Base-by-base conservation (phyloP, 129 eudicot species). In the Apium graveolens region DNA sequence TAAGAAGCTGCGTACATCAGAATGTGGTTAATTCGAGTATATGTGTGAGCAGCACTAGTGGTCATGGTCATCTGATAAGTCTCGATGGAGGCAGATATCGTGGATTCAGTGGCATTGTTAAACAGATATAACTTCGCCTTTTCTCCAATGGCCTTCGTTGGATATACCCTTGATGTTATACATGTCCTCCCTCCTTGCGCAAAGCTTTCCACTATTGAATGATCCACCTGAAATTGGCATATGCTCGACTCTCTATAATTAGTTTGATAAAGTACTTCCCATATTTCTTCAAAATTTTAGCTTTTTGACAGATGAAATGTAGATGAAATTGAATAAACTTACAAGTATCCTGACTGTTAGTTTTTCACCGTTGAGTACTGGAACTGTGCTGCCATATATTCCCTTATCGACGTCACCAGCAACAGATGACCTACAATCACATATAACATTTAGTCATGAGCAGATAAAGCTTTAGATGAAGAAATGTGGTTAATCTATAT, bases 271-370 rank as follows among this genome's bases (percentile, higher is more conserved):
- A 63, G 34, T 13, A 68, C 21, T 32, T 26, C 17, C 14, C 35
- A 63, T 3, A 27, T 29, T 65, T 12, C 34, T 27, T 10, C 29
- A 34, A 8, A 27, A 31, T 32, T 68, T 34, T 68, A 32, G 24
- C n/a, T 31, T 17, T 34, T 13, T 31, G 20, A 16, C 7, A 69
- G 74, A 69, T 29, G 70, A 65, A 29, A 69, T 69, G 21, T 16
- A 18, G 18, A 37, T 70, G n/a, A 9, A 37, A 7, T 70, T 70
- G 27, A 37, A 2, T 14, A 42, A n/a, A 78, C 80, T 38, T 78
- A 78, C 80, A 81, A 93, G 75, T n/a, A 91, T 87, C 80, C 98
- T 91, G 90, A 93, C 76, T 2, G 92, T 81, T 37, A 93, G 65
- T 68, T 83, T 86, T 82, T 93, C 98, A 27, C 91, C 98, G 75